These are phyloP conservation scores for Warburgia ugandensis DNA, from an alignment of 164 flowering plant species.

Conservation along the genomic window DNA sequence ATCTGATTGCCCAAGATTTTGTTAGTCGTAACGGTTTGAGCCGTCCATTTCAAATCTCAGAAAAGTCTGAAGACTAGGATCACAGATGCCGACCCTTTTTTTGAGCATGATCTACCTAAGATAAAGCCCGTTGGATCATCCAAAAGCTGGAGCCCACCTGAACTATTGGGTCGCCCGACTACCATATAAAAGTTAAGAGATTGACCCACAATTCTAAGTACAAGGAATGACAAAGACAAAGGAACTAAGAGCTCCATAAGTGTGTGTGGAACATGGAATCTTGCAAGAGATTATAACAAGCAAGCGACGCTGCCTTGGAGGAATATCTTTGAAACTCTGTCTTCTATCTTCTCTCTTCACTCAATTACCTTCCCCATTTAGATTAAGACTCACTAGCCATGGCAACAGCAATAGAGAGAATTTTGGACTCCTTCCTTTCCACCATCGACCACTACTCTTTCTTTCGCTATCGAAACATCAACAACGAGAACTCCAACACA, in stretches of 20 bases:
- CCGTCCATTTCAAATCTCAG: too few relatives aligned
- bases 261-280: conserved; percentile 12
- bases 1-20: too few relatives aligned
- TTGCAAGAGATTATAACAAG: conserved; percentile 13
- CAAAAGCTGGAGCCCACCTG: too few relatives aligned
- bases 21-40: too few relatives aligned
- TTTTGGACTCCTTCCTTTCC: conserved; percentile 13
- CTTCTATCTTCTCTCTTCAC: background rate
- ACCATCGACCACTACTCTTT: conserved; percentile 14
- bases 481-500: too few relatives aligned
- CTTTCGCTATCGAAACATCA: conserved; percentile 29
- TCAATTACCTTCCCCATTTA: conserved; percentile 3
- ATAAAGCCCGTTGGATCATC: too few relatives aligned
- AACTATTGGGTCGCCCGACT: too few relatives aligned
- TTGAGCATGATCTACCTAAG: too few relatives aligned
- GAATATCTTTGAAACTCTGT: conserved; percentile 32
- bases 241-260: background rate
- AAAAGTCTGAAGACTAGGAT: background rate
- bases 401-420: conserved; percentile 28
- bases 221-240: conserved; percentile 12
- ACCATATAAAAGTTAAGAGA: too few relatives aligned
- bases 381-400: conserved; percentile 17
- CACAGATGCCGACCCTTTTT: too few relatives aligned
- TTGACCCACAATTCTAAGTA: conserved; percentile 9
- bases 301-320: conserved; percentile 31